Base-by-base conservation (phyloP, 129 eudicot genomes). In the Gnaphalium uliginosum region DNA sequence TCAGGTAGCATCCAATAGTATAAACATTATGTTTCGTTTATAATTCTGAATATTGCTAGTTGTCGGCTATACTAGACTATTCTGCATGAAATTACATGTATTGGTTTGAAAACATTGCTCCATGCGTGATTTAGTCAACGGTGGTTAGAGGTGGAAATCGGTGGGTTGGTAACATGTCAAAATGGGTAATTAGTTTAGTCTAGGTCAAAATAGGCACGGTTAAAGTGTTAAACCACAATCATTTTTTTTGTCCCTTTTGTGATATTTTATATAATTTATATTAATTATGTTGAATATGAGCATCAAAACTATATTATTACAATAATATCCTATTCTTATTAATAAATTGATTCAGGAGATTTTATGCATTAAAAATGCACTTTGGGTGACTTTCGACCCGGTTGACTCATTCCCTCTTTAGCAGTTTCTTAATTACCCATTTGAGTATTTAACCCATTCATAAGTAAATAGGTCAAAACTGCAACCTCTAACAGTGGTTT, bases 1-100 rank as follows among this genome's bases (percentile, higher is more conserved):
- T 95, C 81, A 89, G 99, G 99, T 95, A 89, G 76, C 37, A 77
- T 60, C 25, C 29, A 32, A 15, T 21, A 5, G 51, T 22, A 66
- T 68, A 48, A 6, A 32, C 9, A 50, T 22, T 87, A 72, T 48
- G 27, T 8, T 67, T 33, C 8, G 24, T 24, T 70, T 66, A 13
- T 8, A 37, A 65, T 63, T 68, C 32, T 53, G 66, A 25, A 22
- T 18, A 67, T 53, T 15, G 21, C 41, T 29, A 33, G 61, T 26
- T 1, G 21, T 19, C 6, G 25, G 11, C 61, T 6, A 6, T 56
- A 19, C 23, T 5, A 1, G 61, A 56, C 1, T n/a, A 7, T 56
- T 6, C 61, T 56, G 23, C 61, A 56, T 53, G n/a, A 18, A 53
- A n/a, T 53, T 23, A 53, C 22, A 19, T 19, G 11, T 69, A 69